These are phyloP conservation scores for Apophysomyces sp. DNA, from an alignment of 371 early-diverging fungal species.

Conservation along the genomic window DNA sequence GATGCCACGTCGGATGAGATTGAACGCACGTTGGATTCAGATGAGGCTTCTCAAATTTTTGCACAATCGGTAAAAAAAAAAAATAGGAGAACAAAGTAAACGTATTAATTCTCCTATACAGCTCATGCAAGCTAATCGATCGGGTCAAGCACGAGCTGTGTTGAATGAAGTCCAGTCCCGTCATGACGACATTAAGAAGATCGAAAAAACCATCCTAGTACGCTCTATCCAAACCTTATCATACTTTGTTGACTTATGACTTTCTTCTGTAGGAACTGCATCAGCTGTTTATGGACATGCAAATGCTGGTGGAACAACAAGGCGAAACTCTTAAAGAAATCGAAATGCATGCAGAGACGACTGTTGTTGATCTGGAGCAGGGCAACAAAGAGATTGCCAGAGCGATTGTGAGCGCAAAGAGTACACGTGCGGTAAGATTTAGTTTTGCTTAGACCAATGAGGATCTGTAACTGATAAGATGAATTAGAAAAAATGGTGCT, in stretches of 20 bases:
- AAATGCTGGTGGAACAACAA: constrained; percentile 82
- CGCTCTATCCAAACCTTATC: not conserved
- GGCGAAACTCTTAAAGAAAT: constrained; percentile 74
- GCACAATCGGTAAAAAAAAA: constrained; percentile 70
- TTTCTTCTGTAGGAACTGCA: constrained; percentile 70
- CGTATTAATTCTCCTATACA: constrained; percentile 13
- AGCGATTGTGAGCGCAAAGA: constrained; percentile 71
- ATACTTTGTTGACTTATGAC: not conserved
- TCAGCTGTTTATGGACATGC: constrained; percentile 89
- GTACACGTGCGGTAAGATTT: constrained; percentile 67
- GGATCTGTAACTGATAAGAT: not conserved
- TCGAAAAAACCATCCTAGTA: constrained; percentile 83
- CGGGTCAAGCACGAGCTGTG: constrained; percentile 79
- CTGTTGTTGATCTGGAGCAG: constrained; percentile 66
- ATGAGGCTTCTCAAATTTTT: constrained; percentile 76
- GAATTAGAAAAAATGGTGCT: constrained; percentile 67
- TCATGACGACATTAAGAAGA: constrained; percentile 87
- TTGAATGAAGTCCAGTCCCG: constrained; percentile 83
- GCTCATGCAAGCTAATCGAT: constrained; percentile 74
- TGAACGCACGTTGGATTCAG: constrained; percentile 72
- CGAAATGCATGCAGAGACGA: constrained; percentile 63
- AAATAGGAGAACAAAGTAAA: not conserved
- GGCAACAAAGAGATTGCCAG: constrained; percentile 71
- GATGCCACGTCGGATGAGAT: constrained; percentile 84
- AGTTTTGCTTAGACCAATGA: not conserved